phyloP scores from a whole-genome alignment of 169 alveolate species.

The Eimeria praecox region DNA sequence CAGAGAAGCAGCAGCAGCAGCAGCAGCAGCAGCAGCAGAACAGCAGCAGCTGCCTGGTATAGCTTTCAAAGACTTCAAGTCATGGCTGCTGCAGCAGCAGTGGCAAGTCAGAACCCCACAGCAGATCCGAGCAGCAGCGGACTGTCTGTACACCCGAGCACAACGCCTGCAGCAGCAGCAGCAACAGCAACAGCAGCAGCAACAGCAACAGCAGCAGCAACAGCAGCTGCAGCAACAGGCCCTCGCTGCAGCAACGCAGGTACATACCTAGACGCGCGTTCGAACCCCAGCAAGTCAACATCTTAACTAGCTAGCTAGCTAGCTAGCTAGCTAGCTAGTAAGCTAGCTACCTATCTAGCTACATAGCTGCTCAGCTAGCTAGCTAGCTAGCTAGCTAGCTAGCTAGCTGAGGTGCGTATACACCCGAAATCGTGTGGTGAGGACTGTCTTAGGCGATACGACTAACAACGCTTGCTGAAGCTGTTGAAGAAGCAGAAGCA shows the following conservation, averaged over 20 bases:
- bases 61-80: background rate
- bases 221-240: constrained; percentile 11
- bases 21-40: background rate
- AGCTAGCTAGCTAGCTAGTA: background rate
- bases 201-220: background rate
- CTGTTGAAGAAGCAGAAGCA: background rate
- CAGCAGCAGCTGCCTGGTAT: background rate
- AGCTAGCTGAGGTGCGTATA: background rate
- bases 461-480: background rate
- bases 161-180: constrained; percentile 25
- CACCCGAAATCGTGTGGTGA: background rate
- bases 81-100: constrained; percentile 40
- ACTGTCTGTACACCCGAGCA: constrained; percentile 40
- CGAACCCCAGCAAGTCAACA: background rate
- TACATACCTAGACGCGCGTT: background rate
- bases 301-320: background rate
- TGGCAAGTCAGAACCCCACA: background rate
- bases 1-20: background rate
- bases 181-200: background rate
- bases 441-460: background rate
- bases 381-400: background rate
- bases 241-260: constrained; percentile 36
- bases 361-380: background rate
- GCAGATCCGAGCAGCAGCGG: constrained; percentile 28
- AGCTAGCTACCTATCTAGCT: background rate